A percentile compares a stretch with the other conserved stretches of the same genome.
phyloP scores from a whole-genome alignment of 2,329 filamentous ascomycete species.

The Corynespora cassiicola region DNA sequence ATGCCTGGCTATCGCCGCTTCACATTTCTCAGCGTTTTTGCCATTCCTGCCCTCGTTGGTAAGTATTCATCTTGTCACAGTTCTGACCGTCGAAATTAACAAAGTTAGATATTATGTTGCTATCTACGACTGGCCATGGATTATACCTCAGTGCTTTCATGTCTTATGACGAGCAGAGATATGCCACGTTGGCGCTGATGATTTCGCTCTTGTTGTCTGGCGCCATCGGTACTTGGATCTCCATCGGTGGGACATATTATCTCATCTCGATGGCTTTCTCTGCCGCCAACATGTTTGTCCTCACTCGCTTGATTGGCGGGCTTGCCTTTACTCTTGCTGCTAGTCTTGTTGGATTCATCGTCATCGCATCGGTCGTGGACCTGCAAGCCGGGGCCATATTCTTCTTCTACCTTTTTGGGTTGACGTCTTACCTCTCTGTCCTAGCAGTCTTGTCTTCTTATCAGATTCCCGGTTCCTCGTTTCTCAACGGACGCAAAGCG shows the following conservation, averaged over 20 bases:
- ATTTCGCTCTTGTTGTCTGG: slow-evolving; percentile 65
- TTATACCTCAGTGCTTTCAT: slow-evolving; percentile 67
- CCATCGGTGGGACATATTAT: slow-evolving; percentile 68
- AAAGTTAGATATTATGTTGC: slow-evolving; percentile 59
- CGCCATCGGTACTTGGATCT: slow-evolving; percentile 69
- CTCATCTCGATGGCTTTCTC: slow-evolving; percentile 63
- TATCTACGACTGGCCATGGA: slow-evolving; percentile 66
- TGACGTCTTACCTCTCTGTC: slow-evolving; percentile 66
- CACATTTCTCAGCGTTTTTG: slow-evolving; percentile 67
- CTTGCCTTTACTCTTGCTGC: slow-evolving; percentile 59
- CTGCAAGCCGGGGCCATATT: slow-evolving; percentile 61
- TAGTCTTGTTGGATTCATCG: slow-evolving; percentile 59
- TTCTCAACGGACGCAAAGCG: slow-evolving; percentile 63
- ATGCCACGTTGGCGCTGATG: slow-evolving; percentile 65
- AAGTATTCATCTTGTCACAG: slow-evolving; percentile 6
- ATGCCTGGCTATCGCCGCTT: slow-evolving; percentile 59
- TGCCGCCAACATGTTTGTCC: slow-evolving; percentile 62
- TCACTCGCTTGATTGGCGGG: slow-evolving; percentile 60
- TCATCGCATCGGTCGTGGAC: slow-evolving; percentile 53
- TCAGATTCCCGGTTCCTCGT: slow-evolving; percentile 60
- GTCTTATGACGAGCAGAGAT: slow-evolving; percentile 55
- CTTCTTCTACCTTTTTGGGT: slow-evolving; percentile 63
- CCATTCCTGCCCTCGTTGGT: slow-evolving; percentile 64
- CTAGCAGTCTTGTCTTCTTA: slow-evolving; percentile 56
- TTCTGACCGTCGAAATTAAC: slow-evolving; percentile 10